These are phyloP conservation scores for Cyberlindnera amylophila DNA, from an alignment of 805 yeast genomes.

Conservation along the genomic window DNA sequence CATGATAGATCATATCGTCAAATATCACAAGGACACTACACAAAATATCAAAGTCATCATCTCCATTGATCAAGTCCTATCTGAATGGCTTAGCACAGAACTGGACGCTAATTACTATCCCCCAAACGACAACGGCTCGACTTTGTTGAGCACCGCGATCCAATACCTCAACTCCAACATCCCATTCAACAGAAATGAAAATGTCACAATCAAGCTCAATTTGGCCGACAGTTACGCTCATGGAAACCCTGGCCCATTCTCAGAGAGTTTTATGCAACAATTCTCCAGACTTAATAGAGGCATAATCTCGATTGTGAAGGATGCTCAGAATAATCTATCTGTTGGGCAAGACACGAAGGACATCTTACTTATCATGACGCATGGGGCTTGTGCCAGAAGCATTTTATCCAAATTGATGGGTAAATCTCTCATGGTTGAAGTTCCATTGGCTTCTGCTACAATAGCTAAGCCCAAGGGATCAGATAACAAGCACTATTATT, in stretches of 20 bases:
- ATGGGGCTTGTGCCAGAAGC: constrained; percentile 42
- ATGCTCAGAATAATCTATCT: constrained; percentile 15
- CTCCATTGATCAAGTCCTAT: constrained; percentile 38
- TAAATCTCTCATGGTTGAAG: constrained; percentile 36
- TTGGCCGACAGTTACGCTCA: constrained; percentile 33
- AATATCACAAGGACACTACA: constrained; percentile 13
- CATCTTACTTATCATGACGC: constrained; percentile 35
- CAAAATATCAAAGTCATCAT: constrained; percentile 23
- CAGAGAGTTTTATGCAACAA: constrained; percentile 36
- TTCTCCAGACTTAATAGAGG: constrained; percentile 34
- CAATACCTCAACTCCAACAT: constrained; percentile 32
- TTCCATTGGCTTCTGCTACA: constrained; percentile 35
- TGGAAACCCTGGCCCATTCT: constrained; percentile 42
- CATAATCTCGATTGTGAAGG: constrained; percentile 32
- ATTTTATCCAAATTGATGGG: constrained; percentile 36
- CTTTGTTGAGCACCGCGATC: constrained; percentile 36
- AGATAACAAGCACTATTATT: constrained; percentile 10
- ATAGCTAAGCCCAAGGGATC: constrained; percentile 19
- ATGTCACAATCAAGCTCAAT: constrained; percentile 28
- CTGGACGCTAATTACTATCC: constrained; percentile 38
- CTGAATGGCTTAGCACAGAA: constrained; percentile 42
- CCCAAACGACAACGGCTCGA: constrained; percentile 43
- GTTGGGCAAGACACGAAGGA: constrained; percentile 28
- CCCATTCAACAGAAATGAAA: constrained; percentile 17
- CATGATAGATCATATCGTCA: constrained; percentile 22